phyloP scores from a whole-genome alignment of 2,329 filamentous ascomycete species.

The Triangularia setosa region DNA sequence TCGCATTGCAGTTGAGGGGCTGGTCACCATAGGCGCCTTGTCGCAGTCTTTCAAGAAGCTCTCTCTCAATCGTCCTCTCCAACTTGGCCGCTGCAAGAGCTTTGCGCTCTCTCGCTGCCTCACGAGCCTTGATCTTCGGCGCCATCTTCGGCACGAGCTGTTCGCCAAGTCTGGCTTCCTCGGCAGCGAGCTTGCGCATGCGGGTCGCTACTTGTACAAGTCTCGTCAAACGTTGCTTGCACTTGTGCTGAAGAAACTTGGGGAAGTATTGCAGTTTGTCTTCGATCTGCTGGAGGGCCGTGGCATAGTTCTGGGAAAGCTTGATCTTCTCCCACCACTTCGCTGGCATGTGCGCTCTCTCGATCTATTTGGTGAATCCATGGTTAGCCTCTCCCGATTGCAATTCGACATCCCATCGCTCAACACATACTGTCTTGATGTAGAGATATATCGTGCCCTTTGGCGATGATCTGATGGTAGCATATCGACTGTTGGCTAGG shows the following conservation, averaged over 20 bases:
- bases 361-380: constrained; percentile 43
- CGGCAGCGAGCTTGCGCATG: constrained; percentile 74
- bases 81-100: constrained; percentile 84
- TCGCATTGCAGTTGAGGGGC: constrained; percentile 90
- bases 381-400: background rate
- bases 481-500: constrained; percentile 87
- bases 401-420: background rate
- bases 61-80: constrained; percentile 90
- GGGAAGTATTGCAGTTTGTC: constrained; percentile 87
- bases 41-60: constrained; percentile 84
- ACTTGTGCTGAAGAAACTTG: constrained; percentile 67
- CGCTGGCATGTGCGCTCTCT: constrained; percentile 80
- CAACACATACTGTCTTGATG: constrained; percentile 69
- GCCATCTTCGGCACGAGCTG: constrained; percentile 82
- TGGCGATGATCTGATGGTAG: constrained; percentile 81
- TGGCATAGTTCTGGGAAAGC: constrained; percentile 83
- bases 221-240: constrained; percentile 91
- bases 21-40: constrained; percentile 93
- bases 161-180: constrained; percentile 87
- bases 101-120: constrained; percentile 66
- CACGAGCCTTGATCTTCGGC: constrained; percentile 78
- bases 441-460: constrained; percentile 81
- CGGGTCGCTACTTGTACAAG: constrained; percentile 87
- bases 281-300: constrained; percentile 84
- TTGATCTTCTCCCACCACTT: constrained; percentile 95